Conservation (phyloP, 129 eudicot species). For the Apium graveolens region DNA sequence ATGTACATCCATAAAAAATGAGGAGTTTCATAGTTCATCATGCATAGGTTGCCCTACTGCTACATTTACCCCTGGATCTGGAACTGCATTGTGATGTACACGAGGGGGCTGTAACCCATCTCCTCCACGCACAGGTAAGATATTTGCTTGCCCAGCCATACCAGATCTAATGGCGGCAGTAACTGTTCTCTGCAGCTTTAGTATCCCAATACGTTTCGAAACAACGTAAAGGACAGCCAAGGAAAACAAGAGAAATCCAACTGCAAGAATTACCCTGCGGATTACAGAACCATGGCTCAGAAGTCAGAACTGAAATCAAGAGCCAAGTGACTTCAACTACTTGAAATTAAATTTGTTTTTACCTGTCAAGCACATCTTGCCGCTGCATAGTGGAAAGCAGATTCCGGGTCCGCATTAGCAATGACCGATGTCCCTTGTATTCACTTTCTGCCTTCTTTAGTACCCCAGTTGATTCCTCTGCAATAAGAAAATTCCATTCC, state of each 20-base stretch:
- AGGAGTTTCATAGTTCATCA: conserved; percentile 64
- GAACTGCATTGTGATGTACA: conserved; percentile 36
- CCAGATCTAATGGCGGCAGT: conserved; percentile 64
- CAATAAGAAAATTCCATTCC: not conserved
- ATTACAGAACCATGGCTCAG: conserved; percentile 11
- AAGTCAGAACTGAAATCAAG: not conserved
- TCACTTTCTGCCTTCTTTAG: conserved; percentile 77
- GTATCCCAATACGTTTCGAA: conserved; percentile 77
- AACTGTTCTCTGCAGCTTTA: conserved; percentile 65
- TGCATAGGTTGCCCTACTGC: conserved; percentile 56
- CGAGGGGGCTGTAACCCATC: conserved; percentile 36
- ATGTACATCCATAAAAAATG: not conserved
- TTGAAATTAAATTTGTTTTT: not conserved
- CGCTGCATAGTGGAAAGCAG: conserved; percentile 93
- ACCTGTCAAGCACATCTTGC: conserved; percentile 92
- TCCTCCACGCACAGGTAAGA: conserved; percentile 18
- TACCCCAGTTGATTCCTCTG: conserved; percentile 94
- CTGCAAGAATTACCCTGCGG: conserved; percentile 58
- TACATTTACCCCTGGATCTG: conserved; percentile 34
- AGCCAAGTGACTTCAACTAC: not conserved
- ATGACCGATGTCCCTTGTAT: conserved; percentile 83
- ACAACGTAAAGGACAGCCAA: conserved; percentile 79
- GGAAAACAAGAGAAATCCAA: conserved; percentile 59
- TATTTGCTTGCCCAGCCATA: conserved; percentile 46
- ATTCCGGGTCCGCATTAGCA: conserved; percentile 70